A percentile compares a stretch with the other conserved stretches of the same genome.
These are phyloP conservation scores for Diaporthe sp. DNA, from an alignment of 2,329 filamentous ascomycete species.

Conservation along the genomic window DNA sequence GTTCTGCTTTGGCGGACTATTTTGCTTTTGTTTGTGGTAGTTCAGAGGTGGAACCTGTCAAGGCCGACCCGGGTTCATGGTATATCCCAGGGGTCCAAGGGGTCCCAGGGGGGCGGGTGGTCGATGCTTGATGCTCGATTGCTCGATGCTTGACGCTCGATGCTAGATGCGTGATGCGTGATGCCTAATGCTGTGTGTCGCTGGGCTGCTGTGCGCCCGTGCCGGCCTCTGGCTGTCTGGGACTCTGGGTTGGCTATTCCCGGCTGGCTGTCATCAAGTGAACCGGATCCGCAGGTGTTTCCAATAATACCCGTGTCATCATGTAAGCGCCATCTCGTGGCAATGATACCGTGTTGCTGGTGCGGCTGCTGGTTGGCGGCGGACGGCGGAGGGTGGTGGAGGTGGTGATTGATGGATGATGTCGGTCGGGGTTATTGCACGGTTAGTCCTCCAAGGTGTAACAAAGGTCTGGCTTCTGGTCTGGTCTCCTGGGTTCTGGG, in stretches of 20 bases:
- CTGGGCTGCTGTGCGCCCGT: constrained; percentile 10
- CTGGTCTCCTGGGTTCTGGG: neutral
- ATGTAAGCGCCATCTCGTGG: constrained; percentile 36
- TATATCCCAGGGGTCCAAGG: constrained; percentile 11
- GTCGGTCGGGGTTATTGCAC: constrained; percentile 9
- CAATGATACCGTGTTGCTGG: constrained; percentile 17
- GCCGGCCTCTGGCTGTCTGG: neutral
- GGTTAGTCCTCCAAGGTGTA: constrained; percentile 13
- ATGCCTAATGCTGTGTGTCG: constrained; percentile 17
- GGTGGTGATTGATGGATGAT: constrained; percentile 17
- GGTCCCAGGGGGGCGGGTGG: neutral
- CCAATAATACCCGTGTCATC: constrained; percentile 28
- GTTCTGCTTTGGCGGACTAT: constrained; percentile 10
- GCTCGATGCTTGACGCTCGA: neutral
- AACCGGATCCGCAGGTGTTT: constrained; percentile 28
- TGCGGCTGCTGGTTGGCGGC: constrained; percentile 25
- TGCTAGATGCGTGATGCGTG: neutral
- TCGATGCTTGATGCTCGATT: neutral
- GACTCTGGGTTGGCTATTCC: neutral
- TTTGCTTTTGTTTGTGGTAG: constrained; percentile 32
- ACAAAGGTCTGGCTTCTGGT: constrained; percentile 16
- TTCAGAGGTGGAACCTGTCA: neutral
- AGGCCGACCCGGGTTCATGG: constrained; percentile 26
- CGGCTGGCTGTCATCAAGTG: constrained; percentile 27
- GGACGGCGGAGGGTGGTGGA: neutral